Evolutionary conservation across 495 filamentous ascomycete genomes (phyloP).

Genomic region (Hamigera avellanea): DNA sequence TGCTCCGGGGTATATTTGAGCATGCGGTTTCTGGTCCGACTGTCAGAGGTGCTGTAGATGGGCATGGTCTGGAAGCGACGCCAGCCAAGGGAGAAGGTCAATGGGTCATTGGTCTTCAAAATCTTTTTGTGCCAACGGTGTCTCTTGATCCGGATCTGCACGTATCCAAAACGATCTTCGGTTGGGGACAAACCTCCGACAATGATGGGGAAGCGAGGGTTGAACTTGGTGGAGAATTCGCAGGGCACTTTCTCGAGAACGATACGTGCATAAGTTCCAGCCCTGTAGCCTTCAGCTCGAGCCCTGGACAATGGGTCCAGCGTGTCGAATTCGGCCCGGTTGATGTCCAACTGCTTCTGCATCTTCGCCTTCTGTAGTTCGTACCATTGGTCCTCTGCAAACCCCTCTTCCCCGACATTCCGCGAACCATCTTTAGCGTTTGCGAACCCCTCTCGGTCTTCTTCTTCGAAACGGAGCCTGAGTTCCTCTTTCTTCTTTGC

Average conservation of each 20-base stretch:
- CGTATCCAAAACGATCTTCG: constrained; percentile 89
- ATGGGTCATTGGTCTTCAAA: constrained; percentile 89
- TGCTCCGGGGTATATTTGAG: constrained; percentile 96
- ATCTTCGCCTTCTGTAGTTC: constrained; percentile 89
- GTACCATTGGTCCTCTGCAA: constrained; percentile 98
- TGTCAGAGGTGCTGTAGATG: constrained; percentile 89
- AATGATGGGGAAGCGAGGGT: constrained; percentile 73
- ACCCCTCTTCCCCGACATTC: constrained; percentile 51
- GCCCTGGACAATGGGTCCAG: constrained; percentile 71
- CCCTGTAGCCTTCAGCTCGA: constrained; percentile 77
- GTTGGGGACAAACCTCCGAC: constrained; percentile 82
- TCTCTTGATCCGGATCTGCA: constrained; percentile 90
- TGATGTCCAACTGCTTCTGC: constrained; percentile 90
- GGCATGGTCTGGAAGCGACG: constrained; percentile 85
- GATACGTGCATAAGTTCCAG: constrained; percentile 89
- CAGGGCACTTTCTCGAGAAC: constrained; percentile 79
- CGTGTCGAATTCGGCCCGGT: constrained; percentile 78
- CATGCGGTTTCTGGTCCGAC: constrained; percentile 87
- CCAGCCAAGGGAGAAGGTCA: constrained; percentile 98
- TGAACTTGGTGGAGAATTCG: constrained; percentile 85
- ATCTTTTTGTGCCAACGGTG: constrained; percentile 99
- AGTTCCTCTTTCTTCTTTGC: constrained; percentile 89
- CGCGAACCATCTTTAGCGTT: constrained; percentile 70
- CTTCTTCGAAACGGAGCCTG: constrained; percentile 88
- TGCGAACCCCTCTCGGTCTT: constrained; percentile 84